Evolutionary conservation across 2,329 filamentous ascomycete genomes (phyloP), one percentile per base, ranked within the genome.

Genomic region (Thelonectria olida): DNA sequence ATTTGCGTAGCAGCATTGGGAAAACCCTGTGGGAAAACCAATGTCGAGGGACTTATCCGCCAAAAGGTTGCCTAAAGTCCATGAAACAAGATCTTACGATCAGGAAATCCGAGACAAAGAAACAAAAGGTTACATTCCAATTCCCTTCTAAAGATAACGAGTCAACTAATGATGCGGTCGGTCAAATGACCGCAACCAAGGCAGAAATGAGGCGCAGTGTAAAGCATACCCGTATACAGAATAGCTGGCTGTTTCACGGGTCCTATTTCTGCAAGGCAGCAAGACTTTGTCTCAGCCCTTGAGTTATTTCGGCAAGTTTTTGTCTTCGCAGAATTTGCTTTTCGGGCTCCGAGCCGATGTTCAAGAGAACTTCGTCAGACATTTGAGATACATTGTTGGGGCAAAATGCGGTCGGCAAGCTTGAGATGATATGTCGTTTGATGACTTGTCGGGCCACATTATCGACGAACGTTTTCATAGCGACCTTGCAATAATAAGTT

Each of bases 401-500:
- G 15, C 44, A 48, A 48, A 31, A 48, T n/a, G 44, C 44, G 5
- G 7, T 19, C 13, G 44, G 61, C 20, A 66, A 42, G 38, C 58
- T 51, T 7, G 60, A 20, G 13, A 67, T 28, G n/a, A 72, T 65
- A 34, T 71, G 70, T 2, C 66, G 44, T 12, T 70, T 67, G 2
- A 72, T 59, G 17, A 70, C 67, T 28, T 69, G 69, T 13, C 64
- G 54, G 9, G 64, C 62, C 3, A 72, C 54, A 25, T 71, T 70
- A 45, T 71, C 70, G 15, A 72, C 58, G 17, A 72, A 72, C 3
- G 62, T 71, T 22, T 68, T 66, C 59, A 65, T 57, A 6, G 64
- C 49, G 6, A 50, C 54, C 31, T 71, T n/a, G 19, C 12, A 22
- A 10, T 9, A 42, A 22, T 42, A 9, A 42, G 17, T 19, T 42